Evolutionary conservation across 2,329 filamentous ascomycete species (phyloP).

Genomic region (Aspergillus sp.): DNA sequence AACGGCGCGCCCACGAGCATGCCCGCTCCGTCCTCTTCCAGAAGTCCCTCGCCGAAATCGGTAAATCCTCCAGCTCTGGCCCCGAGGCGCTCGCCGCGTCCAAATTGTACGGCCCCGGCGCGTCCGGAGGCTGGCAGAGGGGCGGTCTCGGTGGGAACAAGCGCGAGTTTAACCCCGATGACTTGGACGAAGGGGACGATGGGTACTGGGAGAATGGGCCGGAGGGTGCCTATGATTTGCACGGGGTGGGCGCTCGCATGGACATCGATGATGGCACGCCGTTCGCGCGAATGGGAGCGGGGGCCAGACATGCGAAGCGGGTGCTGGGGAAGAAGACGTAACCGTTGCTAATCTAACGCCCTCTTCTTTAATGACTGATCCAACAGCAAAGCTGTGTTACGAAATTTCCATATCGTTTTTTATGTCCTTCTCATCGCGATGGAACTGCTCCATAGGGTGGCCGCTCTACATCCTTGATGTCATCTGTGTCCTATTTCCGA

Average conservation of each 20-base stretch:
- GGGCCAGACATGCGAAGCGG: slow-evolving; percentile 33
- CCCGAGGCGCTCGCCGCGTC: slow-evolving; percentile 18
- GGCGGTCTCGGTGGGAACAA: slow-evolving; percentile 31
- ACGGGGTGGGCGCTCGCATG: slow-evolving; percentile 32
- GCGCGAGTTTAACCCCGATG: slow-evolving; percentile 38
- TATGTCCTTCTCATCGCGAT: background rate
- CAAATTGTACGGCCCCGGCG: slow-evolving; percentile 16
- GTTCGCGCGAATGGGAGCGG: slow-evolving; percentile 21
- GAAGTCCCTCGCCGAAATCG: slow-evolving; percentile 36
- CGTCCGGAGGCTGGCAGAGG: background rate
- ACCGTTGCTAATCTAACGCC: slow-evolving; percentile 1
- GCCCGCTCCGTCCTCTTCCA: slow-evolving; percentile 51
- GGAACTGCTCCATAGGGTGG: background rate
- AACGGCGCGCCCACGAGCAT: slow-evolving; percentile 51
- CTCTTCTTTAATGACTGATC: background rate
- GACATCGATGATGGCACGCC: slow-evolving; percentile 38
- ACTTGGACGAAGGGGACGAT: slow-evolving; percentile 36
- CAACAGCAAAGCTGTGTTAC: background rate
- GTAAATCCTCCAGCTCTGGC: background rate
- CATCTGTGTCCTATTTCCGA: background rate
- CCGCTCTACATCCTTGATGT: background rate
- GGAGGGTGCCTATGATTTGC: slow-evolving; percentile 24
- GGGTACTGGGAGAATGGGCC: slow-evolving; percentile 33
- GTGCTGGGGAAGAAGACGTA: slow-evolving; percentile 35
- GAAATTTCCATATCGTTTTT: background rate